Percentiles rank a stretch among this genome's conserved stretches.
phyloP scores from a whole-genome alignment of 2,329 filamentous ascomycete genomes.

The Ceratocystis ficicola region DNA sequence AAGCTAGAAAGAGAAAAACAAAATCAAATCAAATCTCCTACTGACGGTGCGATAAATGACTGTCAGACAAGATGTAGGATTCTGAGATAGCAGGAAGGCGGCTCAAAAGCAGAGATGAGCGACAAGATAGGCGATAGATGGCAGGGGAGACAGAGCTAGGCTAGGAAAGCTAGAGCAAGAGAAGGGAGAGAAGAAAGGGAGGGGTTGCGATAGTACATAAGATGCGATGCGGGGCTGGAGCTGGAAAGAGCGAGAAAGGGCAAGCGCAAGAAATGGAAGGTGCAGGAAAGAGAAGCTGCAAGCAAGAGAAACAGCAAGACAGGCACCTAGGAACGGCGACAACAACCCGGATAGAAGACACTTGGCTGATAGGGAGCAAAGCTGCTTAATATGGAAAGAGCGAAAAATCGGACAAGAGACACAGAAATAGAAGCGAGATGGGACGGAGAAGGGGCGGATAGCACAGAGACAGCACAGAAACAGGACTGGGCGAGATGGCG shows the following conservation, averaged over 20 bases:
- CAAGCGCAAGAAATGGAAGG: neutral
- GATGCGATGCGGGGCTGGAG: neutral
- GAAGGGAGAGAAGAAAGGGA: no score
- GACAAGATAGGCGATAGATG: neutral
- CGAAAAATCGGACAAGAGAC: no score
- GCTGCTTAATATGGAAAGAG: no score
- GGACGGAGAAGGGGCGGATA: no score
- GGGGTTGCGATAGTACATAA: neutral
- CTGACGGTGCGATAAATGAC: neutral
- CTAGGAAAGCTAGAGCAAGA: neutral
- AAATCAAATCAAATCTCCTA: neutral
- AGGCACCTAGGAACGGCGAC: neutral
- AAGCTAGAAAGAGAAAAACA: neutral
- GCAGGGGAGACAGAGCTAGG: neutral
- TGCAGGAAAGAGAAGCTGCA: neutral
- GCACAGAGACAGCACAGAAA: no score
- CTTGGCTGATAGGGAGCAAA: no score
- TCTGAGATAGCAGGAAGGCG: neutral
- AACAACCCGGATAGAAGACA: neutral
- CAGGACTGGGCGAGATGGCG: no score
- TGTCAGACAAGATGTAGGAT: neutral
- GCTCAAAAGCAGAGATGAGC: neutral
- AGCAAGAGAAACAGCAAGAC: neutral
- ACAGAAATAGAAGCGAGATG: no score
- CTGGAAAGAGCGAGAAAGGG: neutral